phyloP scores from a whole-genome alignment of 108 stramenopile species.

The Discostella stelligeroides region DNA sequence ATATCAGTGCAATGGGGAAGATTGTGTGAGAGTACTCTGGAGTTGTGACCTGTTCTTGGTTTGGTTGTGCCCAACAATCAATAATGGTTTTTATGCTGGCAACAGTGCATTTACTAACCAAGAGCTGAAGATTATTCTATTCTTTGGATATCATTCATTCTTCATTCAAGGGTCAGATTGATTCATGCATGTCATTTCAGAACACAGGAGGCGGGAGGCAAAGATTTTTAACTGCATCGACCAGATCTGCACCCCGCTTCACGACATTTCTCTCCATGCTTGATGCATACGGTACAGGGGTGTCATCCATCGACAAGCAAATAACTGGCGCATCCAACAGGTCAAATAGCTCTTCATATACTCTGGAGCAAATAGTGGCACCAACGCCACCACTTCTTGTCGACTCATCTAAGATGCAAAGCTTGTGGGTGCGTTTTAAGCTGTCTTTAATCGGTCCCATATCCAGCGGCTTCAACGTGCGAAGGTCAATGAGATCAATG shows the following conservation, averaged over 20 bases:
- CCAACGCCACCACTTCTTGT: constrained; percentile 69
- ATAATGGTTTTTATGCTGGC: no score
- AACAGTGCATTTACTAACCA: no score
- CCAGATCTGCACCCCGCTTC: constrained; percentile 50
- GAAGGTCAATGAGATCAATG: constrained; percentile 70
- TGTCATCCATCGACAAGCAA: constrained; percentile 71
- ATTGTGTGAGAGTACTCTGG: no score
- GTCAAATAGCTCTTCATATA: constrained; percentile 64
- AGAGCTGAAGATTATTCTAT: no score
- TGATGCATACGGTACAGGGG: constrained; percentile 69
- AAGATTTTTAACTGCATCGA: constrained; percentile 35
- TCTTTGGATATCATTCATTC: no score
- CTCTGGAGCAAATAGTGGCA: constrained; percentile 62
- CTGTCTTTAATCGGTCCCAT: constrained; percentile 59
- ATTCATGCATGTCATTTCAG: not conserved
- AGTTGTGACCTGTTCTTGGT: no score
- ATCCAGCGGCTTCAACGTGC: constrained; percentile 66
- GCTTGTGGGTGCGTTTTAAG: constrained; percentile 57
- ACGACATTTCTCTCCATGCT: constrained; percentile 64
- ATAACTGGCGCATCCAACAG: constrained; percentile 68
- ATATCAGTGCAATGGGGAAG: no score
- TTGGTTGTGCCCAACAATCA: no score
- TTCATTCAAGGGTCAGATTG: no score
- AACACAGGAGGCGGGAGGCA: not conserved
- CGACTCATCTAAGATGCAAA: constrained; percentile 66